A percentile compares a stretch with the other conserved stretches of the same genome.
Conservation (phyloP, 495 filamentous ascomycete species). For the Aspergillus haitiensis region DNA sequence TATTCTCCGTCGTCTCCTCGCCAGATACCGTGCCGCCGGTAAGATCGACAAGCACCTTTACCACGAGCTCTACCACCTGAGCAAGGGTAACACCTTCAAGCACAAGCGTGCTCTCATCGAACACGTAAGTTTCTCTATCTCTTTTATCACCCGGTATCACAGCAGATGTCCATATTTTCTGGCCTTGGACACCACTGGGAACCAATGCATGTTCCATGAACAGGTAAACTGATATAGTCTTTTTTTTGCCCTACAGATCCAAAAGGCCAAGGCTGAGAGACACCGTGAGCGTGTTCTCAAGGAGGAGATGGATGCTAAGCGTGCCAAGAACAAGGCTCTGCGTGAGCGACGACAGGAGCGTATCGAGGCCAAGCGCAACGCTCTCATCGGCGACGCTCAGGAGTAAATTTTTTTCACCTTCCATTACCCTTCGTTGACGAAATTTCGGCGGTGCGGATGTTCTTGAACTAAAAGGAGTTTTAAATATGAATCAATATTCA, state of each 20-base stretch:
- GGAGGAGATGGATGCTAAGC: constrained; percentile 99
- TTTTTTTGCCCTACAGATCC: constrained; percentile 67
- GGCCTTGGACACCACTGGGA: no score
- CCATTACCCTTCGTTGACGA: constrained; percentile 35
- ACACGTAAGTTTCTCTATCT: constrained; percentile 74
- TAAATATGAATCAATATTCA: no score
- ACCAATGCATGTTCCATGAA: neutral
- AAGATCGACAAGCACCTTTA: constrained; percentile 99
- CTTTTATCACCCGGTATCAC: neutral
- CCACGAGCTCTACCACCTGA: constrained; percentile 98
- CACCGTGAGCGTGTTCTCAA: constrained; percentile 88
- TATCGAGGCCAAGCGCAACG: constrained; percentile 82
- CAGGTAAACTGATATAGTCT: constrained; percentile 31
- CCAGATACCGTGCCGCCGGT: constrained; percentile 98
- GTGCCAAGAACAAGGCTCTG: constrained; percentile 98
- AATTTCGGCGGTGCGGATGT: constrained; percentile 47
- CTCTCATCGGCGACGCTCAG: constrained; percentile 71
- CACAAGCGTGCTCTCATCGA: constrained; percentile 99
- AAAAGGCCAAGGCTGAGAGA: constrained; percentile 99
- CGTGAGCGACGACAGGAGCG: constrained; percentile 94
- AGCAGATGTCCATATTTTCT: neutral
- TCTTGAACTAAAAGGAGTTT: constrained; percentile 22
- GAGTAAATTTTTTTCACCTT: constrained; percentile 49
- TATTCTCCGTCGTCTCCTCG: constrained; percentile 95
- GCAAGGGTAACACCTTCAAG: constrained; percentile 99